These are phyloP conservation scores for Powellomyces hirtus DNA, from an alignment of 192 early-diverging fungal species.

Conservation along the genomic window DNA sequence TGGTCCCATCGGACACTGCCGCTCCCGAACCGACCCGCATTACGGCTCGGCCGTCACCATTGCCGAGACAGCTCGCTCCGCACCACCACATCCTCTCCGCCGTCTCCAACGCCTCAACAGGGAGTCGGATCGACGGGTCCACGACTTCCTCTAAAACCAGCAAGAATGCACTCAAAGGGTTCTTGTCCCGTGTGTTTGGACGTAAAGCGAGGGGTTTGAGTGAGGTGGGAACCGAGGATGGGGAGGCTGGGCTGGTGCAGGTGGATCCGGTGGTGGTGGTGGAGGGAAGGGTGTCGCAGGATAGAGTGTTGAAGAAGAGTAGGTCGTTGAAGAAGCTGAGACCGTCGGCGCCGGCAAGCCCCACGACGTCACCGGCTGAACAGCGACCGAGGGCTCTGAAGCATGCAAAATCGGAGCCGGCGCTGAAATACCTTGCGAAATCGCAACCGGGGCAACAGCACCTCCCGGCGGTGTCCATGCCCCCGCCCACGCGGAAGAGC, in stretches of 20 bases:
- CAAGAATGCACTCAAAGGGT: not conserved
- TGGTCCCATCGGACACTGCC: too few relatives aligned
- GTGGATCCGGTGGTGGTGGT: not conserved
- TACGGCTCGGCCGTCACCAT: too few relatives aligned
- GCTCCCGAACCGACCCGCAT: too few relatives aligned
- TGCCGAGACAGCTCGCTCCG: too few relatives aligned
- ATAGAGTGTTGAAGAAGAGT: not conserved
- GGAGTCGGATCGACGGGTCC: not conserved
- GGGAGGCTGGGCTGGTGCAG: not conserved
- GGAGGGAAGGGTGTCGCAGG: not conserved
- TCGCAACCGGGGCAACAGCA: not conserved
- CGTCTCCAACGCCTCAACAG: not conserved
- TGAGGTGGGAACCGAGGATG: not conserved
- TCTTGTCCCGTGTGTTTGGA: not conserved
- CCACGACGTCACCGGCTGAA: not conserved
- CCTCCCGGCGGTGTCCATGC: not conserved
- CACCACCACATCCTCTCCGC: slow-evolving; percentile 1
- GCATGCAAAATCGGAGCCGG: slow-evolving; percentile 4
- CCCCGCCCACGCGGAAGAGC: not conserved
- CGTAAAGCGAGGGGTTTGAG: not conserved
- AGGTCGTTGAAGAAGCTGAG: not conserved
- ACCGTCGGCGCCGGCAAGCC: not conserved
- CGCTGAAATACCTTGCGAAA: not conserved
- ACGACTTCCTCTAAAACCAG: not conserved
- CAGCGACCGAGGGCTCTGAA: not conserved